Base-by-base conservation (phyloP, 495 filamentous ascomycete species). In the Letharia lupina region DNA sequence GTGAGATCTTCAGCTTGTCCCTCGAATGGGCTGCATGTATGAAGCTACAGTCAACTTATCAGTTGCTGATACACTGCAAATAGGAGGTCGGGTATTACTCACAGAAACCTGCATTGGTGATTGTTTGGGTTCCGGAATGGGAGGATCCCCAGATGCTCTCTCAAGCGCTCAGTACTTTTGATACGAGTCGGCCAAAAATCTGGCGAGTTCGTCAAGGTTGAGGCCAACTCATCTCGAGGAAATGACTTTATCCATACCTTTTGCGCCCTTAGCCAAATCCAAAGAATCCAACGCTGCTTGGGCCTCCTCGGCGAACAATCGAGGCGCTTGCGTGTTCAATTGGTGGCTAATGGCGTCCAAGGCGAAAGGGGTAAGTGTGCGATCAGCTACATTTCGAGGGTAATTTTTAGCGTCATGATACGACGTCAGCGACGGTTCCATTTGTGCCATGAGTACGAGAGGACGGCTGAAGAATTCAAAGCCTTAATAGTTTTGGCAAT, bases 21-120 rank as follows among this genome's bases (percentile, higher is more conserved):
- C 75, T 52, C 3, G 75, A 77, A 44, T 72, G 64, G 54, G 67
- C 52, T 40, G 75, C 75, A 66, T 73, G 67, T 13, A 77, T 50
- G 62, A 78, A 78, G 33, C 76, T 78, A 31, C 23, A 52, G 12
- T 52, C 23, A 31, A 12, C 0, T 52, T 31, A 15, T 52, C 48
- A 52, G 23, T 52, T 7, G 23, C 48, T 52, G 7, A 0, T 4
- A n/a, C n/a, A n/a, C n/a, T 13, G 31, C 23, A 1, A 11, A 31
- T 5, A 13, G 23, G 13, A 52, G 23, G 10, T 31, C 11, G 13
- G 10, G 23, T 31, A 12, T 52, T 15, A 31, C 48, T 52, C 48
- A 52, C 48, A 52, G 23, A 13, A 52, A 52, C 4, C 48, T 52
- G 23, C 48, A 52, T 52, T 0, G 48, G 12, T 52, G 48, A 31